Evolutionary conservation across 768 basidiomycete species (phyloP).

Genomic region (Kwoniella pini): DNA sequence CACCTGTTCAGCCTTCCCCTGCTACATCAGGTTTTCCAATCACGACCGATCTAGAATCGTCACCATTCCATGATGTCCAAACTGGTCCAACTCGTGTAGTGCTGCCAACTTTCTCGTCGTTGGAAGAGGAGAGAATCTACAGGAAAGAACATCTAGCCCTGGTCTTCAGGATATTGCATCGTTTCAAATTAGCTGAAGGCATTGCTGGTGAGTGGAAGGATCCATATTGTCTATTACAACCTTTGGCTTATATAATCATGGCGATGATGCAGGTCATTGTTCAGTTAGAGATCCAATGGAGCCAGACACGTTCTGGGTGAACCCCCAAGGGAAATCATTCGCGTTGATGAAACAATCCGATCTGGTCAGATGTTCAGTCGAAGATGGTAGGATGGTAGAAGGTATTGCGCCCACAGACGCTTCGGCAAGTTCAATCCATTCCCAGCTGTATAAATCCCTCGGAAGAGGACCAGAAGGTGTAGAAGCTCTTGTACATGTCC

Average conservation of each 20-base stretch:
- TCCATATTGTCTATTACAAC: background rate
- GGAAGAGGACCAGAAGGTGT: constrained; percentile 31
- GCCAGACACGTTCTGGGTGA: constrained; percentile 42
- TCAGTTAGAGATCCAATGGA: constrained; percentile 37
- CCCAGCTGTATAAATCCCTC: constrained; percentile 32
- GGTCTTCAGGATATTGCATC: constrained; percentile 31
- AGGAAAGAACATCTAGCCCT: constrained; percentile 38
- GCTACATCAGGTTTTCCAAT: constrained; percentile 25
- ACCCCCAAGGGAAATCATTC: constrained; percentile 36
- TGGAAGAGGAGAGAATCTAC: constrained; percentile 32
- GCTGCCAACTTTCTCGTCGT: constrained; percentile 24
- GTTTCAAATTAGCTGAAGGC: constrained; percentile 34
- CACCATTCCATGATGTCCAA: constrained; percentile 33
- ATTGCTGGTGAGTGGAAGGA: constrained; percentile 34
- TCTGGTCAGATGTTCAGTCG: constrained; percentile 22
- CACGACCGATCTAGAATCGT: constrained; percentile 20
- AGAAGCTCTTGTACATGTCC: constrained; percentile 39
- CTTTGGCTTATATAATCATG: background rate
- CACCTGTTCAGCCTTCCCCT: constrained; percentile 7
- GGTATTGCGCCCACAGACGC: constrained; percentile 34
- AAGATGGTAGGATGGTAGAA: constrained; percentile 30
- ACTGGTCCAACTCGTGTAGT: constrained; percentile 30
- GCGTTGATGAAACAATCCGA: constrained; percentile 36
- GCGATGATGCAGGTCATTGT: constrained; percentile 29
- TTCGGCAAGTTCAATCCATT: constrained; percentile 35